Conservation (phyloP, 805 yeast species). For the Kuraishia ogatae region DNA sequence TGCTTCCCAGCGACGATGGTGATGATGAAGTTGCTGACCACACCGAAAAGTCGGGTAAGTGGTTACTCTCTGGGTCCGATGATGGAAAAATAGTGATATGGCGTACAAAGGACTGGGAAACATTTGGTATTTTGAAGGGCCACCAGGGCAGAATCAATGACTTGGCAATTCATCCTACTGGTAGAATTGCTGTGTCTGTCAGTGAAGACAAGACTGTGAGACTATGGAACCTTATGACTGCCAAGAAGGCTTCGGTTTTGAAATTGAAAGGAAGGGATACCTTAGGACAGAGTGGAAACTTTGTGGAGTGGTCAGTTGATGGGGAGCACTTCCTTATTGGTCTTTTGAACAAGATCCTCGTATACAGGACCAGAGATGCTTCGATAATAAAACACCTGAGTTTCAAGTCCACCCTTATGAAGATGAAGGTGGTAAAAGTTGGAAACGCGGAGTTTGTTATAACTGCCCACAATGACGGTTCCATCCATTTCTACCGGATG, state of each 20-base stretch:
- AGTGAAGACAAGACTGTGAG: constrained; percentile 78
- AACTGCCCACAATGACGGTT: constrained; percentile 66
- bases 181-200: constrained; percentile 83
- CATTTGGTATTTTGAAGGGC: constrained; percentile 80
- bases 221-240: constrained; percentile 96
- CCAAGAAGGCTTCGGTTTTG: constrained; percentile 80
- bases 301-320: constrained; percentile 54
- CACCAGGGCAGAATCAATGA: constrained; percentile 81
- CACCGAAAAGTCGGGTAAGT: constrained; percentile 51
- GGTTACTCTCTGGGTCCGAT: constrained; percentile 87
- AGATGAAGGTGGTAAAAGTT: constrained; percentile 41
- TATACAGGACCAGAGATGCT: constrained; percentile 59
- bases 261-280: constrained; percentile 65
- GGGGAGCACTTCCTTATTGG: constrained; percentile 80
- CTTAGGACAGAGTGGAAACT: constrained; percentile 54
- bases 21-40: constrained; percentile 6
- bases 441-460: constrained; percentile 48
- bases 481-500: constrained; percentile 47
- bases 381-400: constrained; percentile 45
- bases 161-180: constrained; percentile 82
- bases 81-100: constrained; percentile 87
- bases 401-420: constrained; percentile 56
- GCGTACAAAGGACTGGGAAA: constrained; percentile 97
- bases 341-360: constrained; percentile 49
- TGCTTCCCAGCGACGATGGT: constrained; percentile 10